These are phyloP conservation scores for Candida loeiensis DNA, from an alignment of 805 yeast genomes.

Conservation along the genomic window DNA sequence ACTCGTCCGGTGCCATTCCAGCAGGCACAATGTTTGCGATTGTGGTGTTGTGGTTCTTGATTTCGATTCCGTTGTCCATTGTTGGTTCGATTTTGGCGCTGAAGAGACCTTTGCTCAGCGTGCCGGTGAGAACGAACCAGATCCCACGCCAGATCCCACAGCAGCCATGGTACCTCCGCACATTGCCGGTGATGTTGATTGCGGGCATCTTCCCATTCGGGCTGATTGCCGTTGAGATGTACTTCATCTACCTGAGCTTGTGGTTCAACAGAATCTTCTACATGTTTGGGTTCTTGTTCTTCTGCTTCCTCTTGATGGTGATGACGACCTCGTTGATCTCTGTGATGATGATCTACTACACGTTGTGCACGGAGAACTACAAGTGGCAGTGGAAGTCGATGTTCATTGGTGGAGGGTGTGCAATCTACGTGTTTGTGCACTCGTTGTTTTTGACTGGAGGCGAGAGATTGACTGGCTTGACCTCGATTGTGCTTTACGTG, in stretches of 20 bases:
- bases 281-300: slow-evolving; percentile 95
- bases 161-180: slow-evolving; percentile 79
- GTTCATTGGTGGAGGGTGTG: slow-evolving; percentile 84
- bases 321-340: slow-evolving; percentile 80
- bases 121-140: slow-evolving; percentile 90
- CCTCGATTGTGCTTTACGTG: slow-evolving; percentile 72
- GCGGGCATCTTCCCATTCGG: slow-evolving; percentile 95
- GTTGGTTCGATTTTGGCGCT: slow-evolving; percentile 80
- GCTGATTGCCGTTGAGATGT: slow-evolving; percentile 90
- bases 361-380: slow-evolving; percentile 87
- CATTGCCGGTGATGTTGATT: slow-evolving; percentile 61
- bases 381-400: slow-evolving; percentile 97
- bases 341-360: slow-evolving; percentile 73
- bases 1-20: slow-evolving; percentile 94
- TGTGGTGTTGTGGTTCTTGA: slow-evolving; percentile 75
- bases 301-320: slow-evolving; percentile 80
- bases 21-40: slow-evolving; percentile 83
- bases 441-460: slow-evolving; percentile 71
- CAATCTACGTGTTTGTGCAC: slow-evolving; percentile 80
- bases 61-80: slow-evolving; percentile 81
- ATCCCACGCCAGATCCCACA: slow-evolving; percentile 94
- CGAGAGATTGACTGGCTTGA: slow-evolving; percentile 60
- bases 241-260: slow-evolving; percentile 82
- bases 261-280: slow-evolving; percentile 94
- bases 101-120: slow-evolving; percentile 52